phyloP scores from a whole-genome alignment of 768 basidiomycete species.

The Lentinula boryana region DNA sequence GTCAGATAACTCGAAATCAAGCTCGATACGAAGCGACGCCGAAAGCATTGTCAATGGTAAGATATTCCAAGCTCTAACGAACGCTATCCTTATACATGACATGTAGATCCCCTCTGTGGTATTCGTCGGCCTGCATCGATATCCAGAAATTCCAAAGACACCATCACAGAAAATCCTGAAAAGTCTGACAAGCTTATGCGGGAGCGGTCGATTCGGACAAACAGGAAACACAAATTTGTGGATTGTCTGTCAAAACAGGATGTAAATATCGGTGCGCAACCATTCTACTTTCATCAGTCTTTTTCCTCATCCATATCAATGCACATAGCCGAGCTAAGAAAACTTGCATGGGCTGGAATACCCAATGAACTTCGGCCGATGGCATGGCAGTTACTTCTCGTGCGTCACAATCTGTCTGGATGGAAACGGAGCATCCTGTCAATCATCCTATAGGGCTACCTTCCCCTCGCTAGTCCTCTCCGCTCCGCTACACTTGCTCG shows the following conservation, averaged over 20 bases:
- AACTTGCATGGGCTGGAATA: constrained; percentile 93
- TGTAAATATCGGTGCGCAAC: constrained; percentile 70
- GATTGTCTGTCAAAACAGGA: constrained; percentile 72
- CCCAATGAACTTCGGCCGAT: constrained; percentile 83
- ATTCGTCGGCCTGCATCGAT: constrained; percentile 26
- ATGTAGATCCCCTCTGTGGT: constrained; percentile 54
- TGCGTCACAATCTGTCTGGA: constrained; percentile 31
- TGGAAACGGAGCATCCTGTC: constrained; percentile 6
- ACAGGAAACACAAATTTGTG: constrained; percentile 74
- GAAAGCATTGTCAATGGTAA: constrained; percentile 76
- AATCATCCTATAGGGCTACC: constrained; percentile 63
- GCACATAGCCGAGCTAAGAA: constrained; percentile 71
- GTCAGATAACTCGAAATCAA: constrained; percentile 38
- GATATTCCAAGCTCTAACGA: constrained; percentile 13
- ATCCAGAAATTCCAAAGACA: constrained; percentile 15
- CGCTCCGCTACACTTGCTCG: constrained; percentile 74
- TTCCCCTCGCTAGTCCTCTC: constrained; percentile 76
- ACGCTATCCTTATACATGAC: constrained; percentile 9
- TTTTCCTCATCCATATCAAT: background rate
- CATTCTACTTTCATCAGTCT: constrained; percentile 2
- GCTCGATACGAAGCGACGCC: constrained; percentile 56
- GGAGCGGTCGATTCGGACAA: constrained; percentile 73
- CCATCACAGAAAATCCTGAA: constrained; percentile 27
- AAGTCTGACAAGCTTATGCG: constrained; percentile 58
- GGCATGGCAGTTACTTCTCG: constrained; percentile 91